Percentiles rank a stretch among this genome's conserved stretches.
These are phyloP conservation scores for Pneumocystis carinii DNA, from an alignment of 1,139 yeast species.

Conservation along the genomic window DNA sequence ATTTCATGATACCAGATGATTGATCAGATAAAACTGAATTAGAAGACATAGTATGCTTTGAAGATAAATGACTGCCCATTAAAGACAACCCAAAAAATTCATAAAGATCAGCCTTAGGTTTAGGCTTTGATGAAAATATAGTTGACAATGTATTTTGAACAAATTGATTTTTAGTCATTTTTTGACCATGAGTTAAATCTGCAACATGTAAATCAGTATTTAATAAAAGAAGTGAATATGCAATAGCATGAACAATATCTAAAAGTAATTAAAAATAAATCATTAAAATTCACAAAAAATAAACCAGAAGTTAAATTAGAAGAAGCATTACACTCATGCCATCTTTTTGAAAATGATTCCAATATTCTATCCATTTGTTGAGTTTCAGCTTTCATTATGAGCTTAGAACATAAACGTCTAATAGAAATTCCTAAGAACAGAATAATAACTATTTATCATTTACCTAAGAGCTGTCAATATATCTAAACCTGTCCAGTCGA, in stretches of 20 bases:
- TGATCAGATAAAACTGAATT: neutral
- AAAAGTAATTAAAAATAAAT: neutral
- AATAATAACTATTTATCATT: neutral
- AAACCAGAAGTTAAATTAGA: neutral
- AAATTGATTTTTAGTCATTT: slow-evolving; percentile 25
- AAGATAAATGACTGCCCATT: neutral
- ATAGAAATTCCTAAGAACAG: neutral
- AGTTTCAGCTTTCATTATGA: slow-evolving; percentile 70
- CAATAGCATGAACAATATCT: slow-evolving; percentile 54
- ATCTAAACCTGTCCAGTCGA: slow-evolving; percentile 21
- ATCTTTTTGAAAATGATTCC: slow-evolving; percentile 53
- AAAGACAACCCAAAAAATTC: neutral
- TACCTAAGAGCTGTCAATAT: slow-evolving; percentile 38
- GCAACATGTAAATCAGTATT: slow-evolving; percentile 33
- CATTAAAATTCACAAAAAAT: neutral
- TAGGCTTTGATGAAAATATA: slow-evolving; percentile 8
- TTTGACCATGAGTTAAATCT: slow-evolving; percentile 20
- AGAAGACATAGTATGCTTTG: neutral
- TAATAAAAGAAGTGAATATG: slow-evolving; percentile 57
- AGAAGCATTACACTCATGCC: slow-evolving; percentile 26
- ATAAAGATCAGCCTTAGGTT: neutral
- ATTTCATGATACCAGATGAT: neutral
- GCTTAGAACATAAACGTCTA: slow-evolving; percentile 38
- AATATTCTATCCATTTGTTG: slow-evolving; percentile 67
- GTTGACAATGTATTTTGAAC: slow-evolving; percentile 21